Base-by-base conservation (phyloP, 129 eudicot species). In the Tanacetum coccineum region DNA sequence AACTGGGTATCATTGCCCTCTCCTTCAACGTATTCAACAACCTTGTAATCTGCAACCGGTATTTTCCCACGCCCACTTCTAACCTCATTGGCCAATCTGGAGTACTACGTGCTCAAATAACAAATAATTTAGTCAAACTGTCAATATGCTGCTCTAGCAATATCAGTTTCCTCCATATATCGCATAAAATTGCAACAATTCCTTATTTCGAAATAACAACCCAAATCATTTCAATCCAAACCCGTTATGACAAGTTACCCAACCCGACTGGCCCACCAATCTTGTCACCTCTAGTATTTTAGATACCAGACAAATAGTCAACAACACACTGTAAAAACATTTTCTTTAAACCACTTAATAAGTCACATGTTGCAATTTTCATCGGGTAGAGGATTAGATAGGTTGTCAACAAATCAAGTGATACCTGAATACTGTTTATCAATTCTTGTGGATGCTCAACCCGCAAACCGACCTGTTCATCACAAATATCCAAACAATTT, bases 31-130 rank as follows among this genome's bases (percentile, higher is more conserved):
- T 84, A 88, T 48, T 82, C 80, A 70, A 84, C 89, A 76, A 93
- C 82, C 74, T 93, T 90, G 86, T 93, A 93, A 81, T 93, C 98
- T 10, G 98, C 98, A 77, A 93, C 98, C 14, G 98, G 98, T 64
- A 93, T 77, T 80, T 88, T 93, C 65, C 98, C 98, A 48, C 92
- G 87, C 54, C 98, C 98, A 11, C 68, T 78, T 14, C 47, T 82
- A 80, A 93, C 96, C 77, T 93, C 95, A 71, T 70, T 76, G 9
- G 96, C 95, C 67, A 91, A 85, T 61, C 56, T 81, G 47, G 95
- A 75, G 12, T 58, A 58, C 64, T 58, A 30, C 40, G 28, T 4
- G 13, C 6, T 25, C 14, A 58, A 58, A 58, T 3, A 26, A 21
- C 25, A 21, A 3, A 21, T 57, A n/a, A n/a, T n/a, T n/a, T n/a